A percentile compares a stretch with the other conserved stretches of the same genome.
Evolutionary conservation across 2,329 filamentous ascomycete genomes (phyloP).

Genomic region (Fusarium sp.): DNA sequence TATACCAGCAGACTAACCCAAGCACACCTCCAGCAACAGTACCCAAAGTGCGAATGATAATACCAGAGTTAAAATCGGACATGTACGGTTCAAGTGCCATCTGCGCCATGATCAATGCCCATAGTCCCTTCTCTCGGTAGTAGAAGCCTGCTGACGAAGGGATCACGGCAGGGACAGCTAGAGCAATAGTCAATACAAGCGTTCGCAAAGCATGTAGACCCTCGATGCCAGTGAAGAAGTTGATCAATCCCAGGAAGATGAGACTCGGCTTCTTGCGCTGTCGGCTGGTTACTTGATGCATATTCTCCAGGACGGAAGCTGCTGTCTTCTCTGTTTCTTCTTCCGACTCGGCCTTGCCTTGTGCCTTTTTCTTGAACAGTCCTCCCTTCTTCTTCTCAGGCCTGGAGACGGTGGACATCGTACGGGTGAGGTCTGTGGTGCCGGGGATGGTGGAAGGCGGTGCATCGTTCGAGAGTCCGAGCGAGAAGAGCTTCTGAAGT

Average conservation of each 20-base stretch:
- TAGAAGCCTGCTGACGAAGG: constrained; percentile 30
- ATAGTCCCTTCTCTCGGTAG: constrained; percentile 36
- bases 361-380: constrained; percentile 7
- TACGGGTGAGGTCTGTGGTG: background rate
- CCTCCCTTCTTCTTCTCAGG: constrained; percentile 15
- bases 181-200: constrained; percentile 5
- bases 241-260: background rate
- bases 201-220: constrained; percentile 13
- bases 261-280: constrained; percentile 16
- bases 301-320: background rate
- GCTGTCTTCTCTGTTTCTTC: background rate
- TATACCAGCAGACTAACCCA: constrained; percentile 19
- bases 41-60: constrained; percentile 21
- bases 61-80: constrained; percentile 32
- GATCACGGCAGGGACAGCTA: constrained; percentile 14
- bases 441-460: constrained; percentile 16
- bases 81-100: constrained; percentile 36
- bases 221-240: constrained; percentile 16
- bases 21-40: constrained; percentile 17
- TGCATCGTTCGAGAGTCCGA: constrained; percentile 5
- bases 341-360: background rate
- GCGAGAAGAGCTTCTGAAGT: constrained; percentile 10
- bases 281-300: constrained; percentile 14
- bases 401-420: constrained; percentile 6
- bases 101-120: constrained; percentile 40